Evolutionary conservation across 2,329 filamentous ascomycete genomes (phyloP), one percentile per base, ranked within the genome.

Genomic region (Leptographium flavum): DNA sequence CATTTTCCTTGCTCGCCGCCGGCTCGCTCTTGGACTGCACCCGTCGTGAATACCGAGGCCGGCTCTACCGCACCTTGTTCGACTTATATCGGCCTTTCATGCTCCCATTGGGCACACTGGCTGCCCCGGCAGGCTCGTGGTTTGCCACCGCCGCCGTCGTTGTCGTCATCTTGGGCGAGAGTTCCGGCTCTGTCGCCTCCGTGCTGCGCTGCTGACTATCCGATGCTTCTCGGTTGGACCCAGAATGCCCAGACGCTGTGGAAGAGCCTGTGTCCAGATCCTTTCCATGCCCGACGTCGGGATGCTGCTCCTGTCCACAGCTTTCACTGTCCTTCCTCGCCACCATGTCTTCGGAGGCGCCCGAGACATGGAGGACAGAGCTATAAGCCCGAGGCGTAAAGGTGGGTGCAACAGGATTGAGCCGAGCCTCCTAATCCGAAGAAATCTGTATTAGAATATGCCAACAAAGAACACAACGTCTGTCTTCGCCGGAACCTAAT

Each of bases 381-480:
- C n/a, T n/a, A 31, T 19, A 11, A 22, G 23, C 58, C 44, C 65
- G 65, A 40, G 73, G 73, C 2, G 71, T 76, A 49, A 77, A 77
- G 44, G 68, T 67, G 38, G 70, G 66, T 25, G 73, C 73, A 52
- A 67, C 62, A 28, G 73, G 73, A 58, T 77, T 76, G 53, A 76
- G 60, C 54, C 63, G 71, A 49, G 64, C 69, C 58, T 62, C 68
- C 70, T 75, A 59, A 60, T 55, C 23, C 36, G 47, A 47, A 48
- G 53, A 59, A 55, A 45, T n/a, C n/a, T n/a, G n/a, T n/a, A 45
- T 69, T 59, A 68, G 64, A 62, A 61, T 65, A 61, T 61, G 59
- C 62, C 60, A 62, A 60, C 57, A 55, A 60, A 60, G 59, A 59
- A 62, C 50, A 45, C 53, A 48, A 51, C 54, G 55, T 57, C 58